These are phyloP conservation scores for Pythium myriotylum DNA, from an alignment of 352 stramenopile genomes.

Conservation along the genomic window DNA sequence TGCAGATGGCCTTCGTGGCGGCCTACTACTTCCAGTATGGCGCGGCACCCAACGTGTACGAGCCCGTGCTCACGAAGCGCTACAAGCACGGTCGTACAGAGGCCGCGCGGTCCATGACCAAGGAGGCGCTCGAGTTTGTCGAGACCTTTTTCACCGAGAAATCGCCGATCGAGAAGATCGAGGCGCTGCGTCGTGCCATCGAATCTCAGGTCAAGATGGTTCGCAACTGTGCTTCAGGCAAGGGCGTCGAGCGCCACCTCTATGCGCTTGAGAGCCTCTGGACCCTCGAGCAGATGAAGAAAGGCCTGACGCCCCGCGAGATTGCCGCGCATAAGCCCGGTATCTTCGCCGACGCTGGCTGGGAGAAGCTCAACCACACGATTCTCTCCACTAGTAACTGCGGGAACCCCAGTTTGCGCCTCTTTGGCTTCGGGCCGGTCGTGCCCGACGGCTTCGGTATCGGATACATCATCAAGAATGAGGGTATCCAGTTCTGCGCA, in stretches of 20 bases:
- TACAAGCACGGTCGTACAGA: slow-evolving; percentile 96
- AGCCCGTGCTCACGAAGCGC: slow-evolving; percentile 95
- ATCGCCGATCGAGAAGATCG: slow-evolving; percentile 88
- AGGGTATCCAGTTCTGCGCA: slow-evolving; percentile 89
- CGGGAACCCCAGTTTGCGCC: slow-evolving; percentile 92
- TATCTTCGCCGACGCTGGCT: slow-evolving; percentile 91
- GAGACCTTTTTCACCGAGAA: slow-evolving; percentile 86
- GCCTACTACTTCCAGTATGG: slow-evolving; percentile 95
- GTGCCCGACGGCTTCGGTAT: slow-evolving; percentile 95
- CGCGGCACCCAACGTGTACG: slow-evolving; percentile 88
- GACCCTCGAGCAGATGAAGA: slow-evolving; percentile 51
- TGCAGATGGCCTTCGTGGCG: slow-evolving; percentile 95
- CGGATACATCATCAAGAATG: slow-evolving; percentile 98
- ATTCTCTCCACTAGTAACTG: slow-evolving; percentile 97
- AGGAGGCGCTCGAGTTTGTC: slow-evolving; percentile 87
- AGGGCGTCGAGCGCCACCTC: slow-evolving; percentile 94
- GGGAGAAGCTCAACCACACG: slow-evolving; percentile 92
- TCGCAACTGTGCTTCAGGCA: slow-evolving; percentile 86
- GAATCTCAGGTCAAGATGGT: slow-evolving; percentile 89
- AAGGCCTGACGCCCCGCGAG: slow-evolving; percentile 18
- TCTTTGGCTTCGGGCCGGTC: slow-evolving; percentile 95
- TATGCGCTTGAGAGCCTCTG: slow-evolving; percentile 94
- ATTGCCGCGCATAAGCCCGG: slow-evolving; percentile 45
- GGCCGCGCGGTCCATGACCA: slow-evolving; percentile 92
- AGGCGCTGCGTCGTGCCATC: slow-evolving; percentile 85